Evolutionary conservation across 192 early-diverging fungal genomes (phyloP).

Genomic region (Oehlia diaphana): DNA sequence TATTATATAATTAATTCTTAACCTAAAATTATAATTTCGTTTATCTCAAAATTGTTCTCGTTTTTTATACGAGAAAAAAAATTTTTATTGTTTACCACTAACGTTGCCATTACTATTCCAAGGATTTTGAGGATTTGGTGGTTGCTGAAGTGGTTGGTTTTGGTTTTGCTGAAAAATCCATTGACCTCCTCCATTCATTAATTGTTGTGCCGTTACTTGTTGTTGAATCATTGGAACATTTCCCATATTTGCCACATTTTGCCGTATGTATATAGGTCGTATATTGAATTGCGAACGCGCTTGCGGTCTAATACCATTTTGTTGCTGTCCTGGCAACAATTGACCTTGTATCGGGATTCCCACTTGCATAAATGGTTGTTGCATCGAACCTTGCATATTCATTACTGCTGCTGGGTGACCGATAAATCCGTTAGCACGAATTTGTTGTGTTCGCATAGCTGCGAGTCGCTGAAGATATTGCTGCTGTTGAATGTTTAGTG

Average conservation of each 20-base stretch:
- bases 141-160: background rate
- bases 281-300: background rate
- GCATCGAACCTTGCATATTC: background rate
- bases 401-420: background rate
- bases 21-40: no score
- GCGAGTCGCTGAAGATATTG: background rate
- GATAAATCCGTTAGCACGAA: background rate
- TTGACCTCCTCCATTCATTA: background rate
- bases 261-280: no score
- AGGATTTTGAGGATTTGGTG: background rate
- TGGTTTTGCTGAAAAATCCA: background rate
- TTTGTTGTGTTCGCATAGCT: background rate
- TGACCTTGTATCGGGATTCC: background rate
- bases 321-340: background rate
- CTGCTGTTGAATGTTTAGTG: background rate
- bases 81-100: background rate
- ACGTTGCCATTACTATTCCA: background rate
- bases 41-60: no score
- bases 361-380: background rate
- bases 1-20: no score
- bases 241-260: background rate
- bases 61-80: background rate
- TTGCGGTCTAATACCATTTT: background rate
- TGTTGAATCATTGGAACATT: background rate
- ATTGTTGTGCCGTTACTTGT: background rate